Evolutionary conservation across 257 asterid genomes (phyloP), one percentile per base, ranked within the genome.

Genomic region (Nemophila menziesii): DNA sequence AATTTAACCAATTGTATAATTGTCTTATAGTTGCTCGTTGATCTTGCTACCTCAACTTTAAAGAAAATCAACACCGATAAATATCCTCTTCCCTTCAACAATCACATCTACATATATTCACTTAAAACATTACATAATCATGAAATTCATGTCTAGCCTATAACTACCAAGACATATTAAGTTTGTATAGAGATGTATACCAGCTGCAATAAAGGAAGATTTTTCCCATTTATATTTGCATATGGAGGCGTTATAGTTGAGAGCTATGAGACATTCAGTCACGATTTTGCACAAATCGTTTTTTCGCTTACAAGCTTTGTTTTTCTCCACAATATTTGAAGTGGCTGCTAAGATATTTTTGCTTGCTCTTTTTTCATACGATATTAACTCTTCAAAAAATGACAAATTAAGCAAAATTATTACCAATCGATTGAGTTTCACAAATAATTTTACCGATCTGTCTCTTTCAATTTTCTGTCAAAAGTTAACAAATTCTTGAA

Each of bases 201-300:
- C 97, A 40, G 97, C 82, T 38, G 95, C 93, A 52, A 83, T 56
- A 4, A 92, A 62, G 27, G 95, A 55, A 18, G 89, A 46, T 44
- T 77, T 87, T 17, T 80, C 92, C 97, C 97, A 87, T 62, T 80
- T 84, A 24, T 95, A 87, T 78, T 68, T 77, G 60, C 95, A 87
- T 16, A 77, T 52, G 20, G 83, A 67, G 51, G 93, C 87, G 62
- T 87, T 51, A 49, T 73, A 75, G 46, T 78, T 89, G 4, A 87
- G 82, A 46, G 75, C 34, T 1, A 65, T 38, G 5, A 87, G 77
- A 14, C 72, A 71, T 57, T 78, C 80, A 53, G 81, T 68, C 49
- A 83, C 93, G 38, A 62, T 63, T 69, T 53, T 71, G 58, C 92
- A 59, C 66, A 80, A 63, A 55, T 83, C 95, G 58, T 63, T 76